Conservation (phyloP, 306 rosid species). For the Vigna reflexopilosa region DNA sequence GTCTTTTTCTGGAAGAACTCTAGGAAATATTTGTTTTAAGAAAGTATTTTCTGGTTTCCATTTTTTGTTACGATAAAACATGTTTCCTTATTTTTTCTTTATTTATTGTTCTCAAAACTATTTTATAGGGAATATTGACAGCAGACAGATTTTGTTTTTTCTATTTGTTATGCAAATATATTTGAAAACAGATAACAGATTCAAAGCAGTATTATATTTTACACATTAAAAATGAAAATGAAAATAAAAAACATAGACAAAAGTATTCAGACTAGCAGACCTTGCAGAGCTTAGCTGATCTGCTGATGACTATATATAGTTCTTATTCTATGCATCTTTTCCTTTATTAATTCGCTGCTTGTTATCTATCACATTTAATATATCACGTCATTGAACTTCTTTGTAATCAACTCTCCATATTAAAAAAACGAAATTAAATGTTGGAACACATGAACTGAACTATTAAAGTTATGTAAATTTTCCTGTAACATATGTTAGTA, state of each 20-base stretch:
- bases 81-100: not conserved
- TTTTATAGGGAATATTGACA: not conserved
- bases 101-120: not conserved
- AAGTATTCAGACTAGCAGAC: no score
- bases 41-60: not conserved
- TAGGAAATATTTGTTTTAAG: not conserved
- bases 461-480: slow-evolving; percentile 3
- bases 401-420: not conserved
- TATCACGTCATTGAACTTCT: not conserved
- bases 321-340: not conserved
- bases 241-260: not conserved
- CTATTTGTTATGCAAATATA: no score
- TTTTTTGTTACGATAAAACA: not conserved
- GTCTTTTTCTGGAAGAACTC: not conserved
- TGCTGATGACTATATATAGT: not conserved
- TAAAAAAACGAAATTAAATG: not conserved
- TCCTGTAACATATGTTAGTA: not conserved
- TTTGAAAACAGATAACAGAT: no score
- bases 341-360: not conserved
- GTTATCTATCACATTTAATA: not conserved
- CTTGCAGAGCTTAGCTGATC: not conserved
- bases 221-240: not conserved
- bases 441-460: not conserved
- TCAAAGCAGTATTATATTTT: no score
- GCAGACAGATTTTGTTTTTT: no score